Percentiles rank a stretch among this genome's conserved stretches.
Evolutionary conservation across 2,329 filamentous ascomycete species (phyloP).

Genomic region (Cercospora sp.): DNA sequence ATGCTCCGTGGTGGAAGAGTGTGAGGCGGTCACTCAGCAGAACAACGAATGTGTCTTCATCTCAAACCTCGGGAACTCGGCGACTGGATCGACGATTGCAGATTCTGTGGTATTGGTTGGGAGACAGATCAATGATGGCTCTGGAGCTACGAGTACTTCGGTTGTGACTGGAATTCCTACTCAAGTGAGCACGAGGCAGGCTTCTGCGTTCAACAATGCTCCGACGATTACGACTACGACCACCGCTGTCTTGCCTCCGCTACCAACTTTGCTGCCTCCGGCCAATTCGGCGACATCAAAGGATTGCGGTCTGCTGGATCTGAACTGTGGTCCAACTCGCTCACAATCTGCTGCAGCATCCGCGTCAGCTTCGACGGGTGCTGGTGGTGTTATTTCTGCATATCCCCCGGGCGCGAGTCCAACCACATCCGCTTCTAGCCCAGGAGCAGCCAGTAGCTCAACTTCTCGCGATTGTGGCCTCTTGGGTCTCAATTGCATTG

Average conservation of each 20-base stretch:
- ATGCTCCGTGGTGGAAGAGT: constrained; percentile 24
- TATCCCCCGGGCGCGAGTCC: neutral
- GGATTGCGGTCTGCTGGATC: constrained; percentile 6
- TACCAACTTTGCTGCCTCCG: constrained; percentile 2
- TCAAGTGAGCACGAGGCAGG: constrained; percentile 11
- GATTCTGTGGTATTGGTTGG: constrained; percentile 27
- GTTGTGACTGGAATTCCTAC: constrained; percentile 13
- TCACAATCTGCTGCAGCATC: neutral
- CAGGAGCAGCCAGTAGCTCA: neutral
- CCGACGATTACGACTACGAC: constrained; percentile 11
- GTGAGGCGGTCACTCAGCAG: constrained; percentile 23
- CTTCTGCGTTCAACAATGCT: constrained; percentile 12
- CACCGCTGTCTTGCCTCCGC: constrained; percentile 3
- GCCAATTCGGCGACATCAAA: neutral
- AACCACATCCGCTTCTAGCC: neutral
- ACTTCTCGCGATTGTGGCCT: constrained; percentile 4
- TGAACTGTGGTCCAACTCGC: constrained; percentile 6
- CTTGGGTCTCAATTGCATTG: constrained; percentile 1
- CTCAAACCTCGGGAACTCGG: constrained; percentile 18
- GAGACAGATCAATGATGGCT: constrained; percentile 15
- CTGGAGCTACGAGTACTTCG: constrained; percentile 13
- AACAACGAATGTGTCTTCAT: constrained; percentile 25
- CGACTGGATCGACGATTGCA: constrained; percentile 17
- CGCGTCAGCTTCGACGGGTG: neutral
- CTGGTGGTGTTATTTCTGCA: neutral